Evolutionary conservation across 345 rosid species (phyloP).

Genomic region (Camelina sativa): DNA sequence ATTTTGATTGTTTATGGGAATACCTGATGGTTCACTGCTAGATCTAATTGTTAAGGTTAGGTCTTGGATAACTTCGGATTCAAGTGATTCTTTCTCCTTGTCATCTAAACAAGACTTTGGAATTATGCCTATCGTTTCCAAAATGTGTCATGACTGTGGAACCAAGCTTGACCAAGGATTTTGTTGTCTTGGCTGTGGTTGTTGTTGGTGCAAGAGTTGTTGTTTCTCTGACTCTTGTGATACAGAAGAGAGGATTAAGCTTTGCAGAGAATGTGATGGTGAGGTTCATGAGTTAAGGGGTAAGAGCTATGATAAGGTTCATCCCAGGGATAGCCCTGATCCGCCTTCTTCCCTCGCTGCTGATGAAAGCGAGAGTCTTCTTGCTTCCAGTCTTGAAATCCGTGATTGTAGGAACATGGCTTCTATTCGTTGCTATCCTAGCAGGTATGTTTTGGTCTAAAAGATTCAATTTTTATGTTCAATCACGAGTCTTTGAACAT

Average conservation of each 20-base stretch:
- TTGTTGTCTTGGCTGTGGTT: constrained; percentile 69
- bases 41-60: constrained; percentile 74
- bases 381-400: constrained; percentile 56
- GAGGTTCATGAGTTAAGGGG: constrained; percentile 49
- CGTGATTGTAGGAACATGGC: constrained; percentile 57
- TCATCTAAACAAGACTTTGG: constrained; percentile 41
- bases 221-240: constrained; percentile 23
- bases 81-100: constrained; percentile 55
- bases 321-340: constrained; percentile 80
- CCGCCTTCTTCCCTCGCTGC: constrained; percentile 49
- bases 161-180: constrained; percentile 46
- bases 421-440: constrained; percentile 57
- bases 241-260: constrained; percentile 44
- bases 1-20: constrained; percentile 63
- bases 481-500: neutral
- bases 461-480: neutral
- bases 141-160: constrained; percentile 61
- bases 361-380: constrained; percentile 52
- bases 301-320: constrained; percentile 71
- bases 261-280: constrained; percentile 69
- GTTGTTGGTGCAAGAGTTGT: constrained; percentile 62
- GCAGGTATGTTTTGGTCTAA: constrained; percentile 57
- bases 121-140: constrained; percentile 53
- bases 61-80: constrained; percentile 76
- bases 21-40: constrained; percentile 68